These are phyloP conservation scores for Talaromyces ruber DNA, from an alignment of 495 filamentous ascomycete species.

Conservation along the genomic window DNA sequence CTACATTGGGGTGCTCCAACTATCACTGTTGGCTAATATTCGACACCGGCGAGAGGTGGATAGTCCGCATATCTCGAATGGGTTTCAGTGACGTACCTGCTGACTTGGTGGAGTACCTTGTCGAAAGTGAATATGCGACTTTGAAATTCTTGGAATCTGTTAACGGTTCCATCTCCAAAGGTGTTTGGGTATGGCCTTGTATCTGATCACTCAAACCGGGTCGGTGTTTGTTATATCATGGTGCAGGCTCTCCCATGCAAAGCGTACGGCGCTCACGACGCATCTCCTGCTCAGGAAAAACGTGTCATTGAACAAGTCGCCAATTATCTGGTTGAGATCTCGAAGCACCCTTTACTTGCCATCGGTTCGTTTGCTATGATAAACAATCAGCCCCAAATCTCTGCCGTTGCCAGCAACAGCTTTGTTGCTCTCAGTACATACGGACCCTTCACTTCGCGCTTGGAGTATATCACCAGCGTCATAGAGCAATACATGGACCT, in stretches of 20 bases:
- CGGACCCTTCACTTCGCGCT: constrained; percentile 11
- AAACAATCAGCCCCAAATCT: constrained; percentile 3
- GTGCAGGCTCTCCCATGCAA: constrained; percentile 28
- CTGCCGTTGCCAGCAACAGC: constrained; percentile 13
- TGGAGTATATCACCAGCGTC: constrained; percentile 12
- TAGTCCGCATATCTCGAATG: constrained; percentile 10
- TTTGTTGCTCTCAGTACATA: constrained; percentile 12
- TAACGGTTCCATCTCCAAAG: constrained; percentile 11
- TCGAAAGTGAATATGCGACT: constrained; percentile 20
- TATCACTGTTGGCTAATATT: constrained; percentile 13
- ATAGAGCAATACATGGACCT: constrained; percentile 17
- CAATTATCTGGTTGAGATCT: constrained; percentile 26
- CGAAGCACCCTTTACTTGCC: constrained; percentile 20
- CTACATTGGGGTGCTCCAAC: constrained; percentile 19
- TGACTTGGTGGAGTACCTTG: constrained; percentile 15
- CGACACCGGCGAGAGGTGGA: constrained; percentile 7
- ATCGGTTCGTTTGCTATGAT: constrained; percentile 13
- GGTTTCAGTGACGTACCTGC: constrained; percentile 10
- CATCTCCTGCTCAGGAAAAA: constrained; percentile 13
- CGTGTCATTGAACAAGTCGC: constrained; percentile 24
- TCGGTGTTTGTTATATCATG: constrained; percentile 28
- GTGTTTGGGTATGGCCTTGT: constrained; percentile 9
- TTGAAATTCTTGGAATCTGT: constrained; percentile 20
- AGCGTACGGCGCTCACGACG: constrained; percentile 17
- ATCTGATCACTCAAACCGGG: constrained; percentile 16